Base-by-base conservation (phyloP, 169 alveolate genomes). In the Cystoisospora suis region DNA sequence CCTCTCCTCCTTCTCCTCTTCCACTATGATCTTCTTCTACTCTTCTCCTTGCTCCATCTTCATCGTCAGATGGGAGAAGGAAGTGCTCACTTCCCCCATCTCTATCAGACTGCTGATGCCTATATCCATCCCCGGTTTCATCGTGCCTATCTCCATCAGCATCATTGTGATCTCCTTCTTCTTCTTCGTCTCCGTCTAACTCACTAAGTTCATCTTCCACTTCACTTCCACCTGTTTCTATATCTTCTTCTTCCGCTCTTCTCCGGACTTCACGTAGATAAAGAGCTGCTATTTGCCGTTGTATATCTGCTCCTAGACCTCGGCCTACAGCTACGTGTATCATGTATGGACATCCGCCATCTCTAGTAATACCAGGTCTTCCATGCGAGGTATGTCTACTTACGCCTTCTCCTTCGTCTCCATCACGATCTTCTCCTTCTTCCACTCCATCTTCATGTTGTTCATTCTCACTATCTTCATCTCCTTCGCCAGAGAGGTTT, bases 291-390 rank as follows among this genome's bases (percentile, higher is more conserved):
- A 59, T 27, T 40, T 83, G 89, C 59, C 34, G 34, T 80, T 83
- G 89, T 45, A 83, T 80, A n/a, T 83, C 89, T 1, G 59, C 53
- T 23, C 65, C 77, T 1, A 83, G 61, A n/a, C n/a, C n/a, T 42
- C 89, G 89, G 1, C 58, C 72, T 6, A 40, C 89, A 0, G 44
- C 27, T 29, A 83, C 61, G 34, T 58, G 77, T 20, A 83, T 77
- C 89, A 83, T 29, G 44, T 83, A 20, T 5, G 59, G 81, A 20
- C 70, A 61, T 0, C 47, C 79, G 44, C 34, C 29, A 44, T 83
- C 89, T 20, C 77, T 53, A 4, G 3, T 15, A 38, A 83, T 80
- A 9, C 56, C 15, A 53, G 65, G 15, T 12, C 42, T 65, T n/a
- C 38, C 36, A 36, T 34, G 20, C 7, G 69, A 27, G 86, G 69